Conservation (phyloP, 768 basidiomycete species). For the Lentinula boryana region DNA sequence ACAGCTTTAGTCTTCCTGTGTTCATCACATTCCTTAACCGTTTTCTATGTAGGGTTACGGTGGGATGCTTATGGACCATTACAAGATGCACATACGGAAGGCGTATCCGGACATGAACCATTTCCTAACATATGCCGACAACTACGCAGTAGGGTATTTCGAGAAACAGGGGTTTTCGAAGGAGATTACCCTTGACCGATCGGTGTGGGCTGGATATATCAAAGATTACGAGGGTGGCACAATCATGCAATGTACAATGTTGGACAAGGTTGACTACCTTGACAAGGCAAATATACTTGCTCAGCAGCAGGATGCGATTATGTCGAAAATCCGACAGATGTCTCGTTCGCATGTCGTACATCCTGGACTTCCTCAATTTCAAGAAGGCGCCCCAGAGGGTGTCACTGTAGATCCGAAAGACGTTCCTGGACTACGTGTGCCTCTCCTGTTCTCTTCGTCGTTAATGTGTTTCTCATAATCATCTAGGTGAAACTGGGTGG, state of each 20-base stretch:
- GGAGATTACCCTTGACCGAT: constrained; percentile 87
- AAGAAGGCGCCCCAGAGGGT: constrained; percentile 45
- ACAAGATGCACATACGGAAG: constrained; percentile 85
- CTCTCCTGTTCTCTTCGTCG: background rate
- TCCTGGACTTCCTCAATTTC: constrained; percentile 73
- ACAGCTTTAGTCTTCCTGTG: too few relatives aligned
- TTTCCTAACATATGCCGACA: constrained; percentile 98
- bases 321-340: constrained; percentile 81
- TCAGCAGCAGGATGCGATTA: constrained; percentile 83
- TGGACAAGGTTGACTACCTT: constrained; percentile 89
- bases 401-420: constrained; percentile 63
- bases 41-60: constrained; percentile 75
- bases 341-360: constrained; percentile 86
- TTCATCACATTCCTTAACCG: background rate
- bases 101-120: constrained; percentile 86
- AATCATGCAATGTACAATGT: constrained; percentile 97
- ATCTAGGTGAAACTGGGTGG: constrained; percentile 87
- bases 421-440: constrained; percentile 79
- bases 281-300: constrained; percentile 70
- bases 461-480: background rate
- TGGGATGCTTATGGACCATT: constrained; percentile 97
- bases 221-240: constrained; percentile 99
- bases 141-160: constrained; percentile 98
- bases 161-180: constrained; percentile 99
- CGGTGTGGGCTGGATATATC: constrained; percentile 97